Evolutionary conservation across 352 stramenopile genomes (phyloP).

Genomic region (Phytophthora cactorum): DNA sequence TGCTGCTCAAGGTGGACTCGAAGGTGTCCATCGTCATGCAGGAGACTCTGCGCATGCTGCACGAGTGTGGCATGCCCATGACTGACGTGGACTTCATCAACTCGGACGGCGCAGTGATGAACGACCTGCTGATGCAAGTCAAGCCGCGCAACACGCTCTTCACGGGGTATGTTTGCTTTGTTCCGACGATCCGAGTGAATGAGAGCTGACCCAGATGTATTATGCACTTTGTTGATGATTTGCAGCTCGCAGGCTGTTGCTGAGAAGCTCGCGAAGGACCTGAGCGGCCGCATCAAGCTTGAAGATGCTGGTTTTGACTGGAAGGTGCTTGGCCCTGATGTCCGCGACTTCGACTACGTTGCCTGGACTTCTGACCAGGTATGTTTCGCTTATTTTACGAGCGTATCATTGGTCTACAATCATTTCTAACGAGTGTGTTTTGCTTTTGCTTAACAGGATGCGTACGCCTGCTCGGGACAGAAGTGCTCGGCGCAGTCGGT

Average conservation of each 20-base stretch:
- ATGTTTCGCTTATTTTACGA: slow-evolving; percentile 1
- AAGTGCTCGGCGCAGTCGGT: slow-evolving; percentile 99
- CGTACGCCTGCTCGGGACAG: slow-evolving; percentile 97
- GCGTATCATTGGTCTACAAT: background rate
- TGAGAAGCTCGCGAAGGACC: slow-evolving; percentile 93
- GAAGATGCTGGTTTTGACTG: slow-evolving; percentile 99
- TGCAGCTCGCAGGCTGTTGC: slow-evolving; percentile 90
- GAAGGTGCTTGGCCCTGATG: slow-evolving; percentile 97
- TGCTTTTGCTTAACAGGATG: slow-evolving; percentile 69
- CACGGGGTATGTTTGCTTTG: slow-evolving; percentile 82
- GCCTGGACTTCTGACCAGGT: slow-evolving; percentile 97
- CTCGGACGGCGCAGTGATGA: slow-evolving; percentile 93
- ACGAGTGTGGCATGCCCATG: slow-evolving; percentile 95
- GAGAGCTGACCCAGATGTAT: slow-evolving; percentile 9
- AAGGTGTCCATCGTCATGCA: slow-evolving; percentile 98
- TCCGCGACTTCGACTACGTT: slow-evolving; percentile 97
- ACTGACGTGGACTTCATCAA: slow-evolving; percentile 98
- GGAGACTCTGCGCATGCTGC: slow-evolving; percentile 95
- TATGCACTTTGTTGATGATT: slow-evolving; percentile 9
- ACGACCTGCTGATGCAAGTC: slow-evolving; percentile 94
- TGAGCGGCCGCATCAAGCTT: slow-evolving; percentile 93
- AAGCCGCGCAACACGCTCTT: slow-evolving; percentile 98
- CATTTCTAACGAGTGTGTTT: slow-evolving; percentile 10
- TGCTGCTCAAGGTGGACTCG: slow-evolving; percentile 94
- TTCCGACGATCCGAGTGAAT: slow-evolving; percentile 2